Evolutionary conservation across 1,284 basidiomycete species (phyloP), one percentile per base, ranked within the genome.

Genomic region (Phellopilus nigrolimitatus): DNA sequence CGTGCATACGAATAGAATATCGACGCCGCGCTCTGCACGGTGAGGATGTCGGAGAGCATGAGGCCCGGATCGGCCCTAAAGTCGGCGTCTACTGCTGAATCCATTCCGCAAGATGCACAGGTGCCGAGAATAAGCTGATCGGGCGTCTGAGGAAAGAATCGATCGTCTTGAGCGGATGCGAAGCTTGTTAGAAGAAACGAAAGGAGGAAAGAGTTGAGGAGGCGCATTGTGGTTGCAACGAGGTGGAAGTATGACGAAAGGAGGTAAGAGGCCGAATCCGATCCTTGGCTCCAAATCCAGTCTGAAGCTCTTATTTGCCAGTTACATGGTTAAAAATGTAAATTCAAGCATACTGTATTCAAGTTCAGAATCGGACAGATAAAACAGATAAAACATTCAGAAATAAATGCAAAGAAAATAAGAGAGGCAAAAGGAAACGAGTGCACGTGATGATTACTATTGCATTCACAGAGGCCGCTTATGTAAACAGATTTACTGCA

Each of bases 1-100:
- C 88, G 74, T 5, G 84, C 82, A 63, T 91, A 91, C 1, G 84
- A 82, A 65, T 80, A 90, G 72, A 88, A 90, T 53, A 90, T 89
- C 37, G 85, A 88, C 3, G 78, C 76, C 0, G 78, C 77, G 2
- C 76, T 61, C 57, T 88, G 80, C 61, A 90, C 79, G 17, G 87
- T 89, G 58, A 90, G 75, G 36, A 87, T 67, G 68, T 91, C 88
- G 4, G 80, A 71, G 25, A 89, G 67, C 2, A 74, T 75, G 13
- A 81, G 82, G 55, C 60, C 54, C 30, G 62, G 48, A 46, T 61
- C 54, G 6, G 62, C 61, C 30, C 60, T 56, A 54, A 64, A 62
- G 12, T 59, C 55, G 34, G 62, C 62, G n/a, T 55, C 40, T 49
- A 59, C 55, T 19, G 47, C 36, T 54, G 51, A 55, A 49, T 57